Percentiles rank a stretch among this genome's conserved stretches.
These are phyloP conservation scores for Saccharomyces cerevisiae DNA, from an alignment of 805 yeast genomes.

Conservation along the genomic window DNA sequence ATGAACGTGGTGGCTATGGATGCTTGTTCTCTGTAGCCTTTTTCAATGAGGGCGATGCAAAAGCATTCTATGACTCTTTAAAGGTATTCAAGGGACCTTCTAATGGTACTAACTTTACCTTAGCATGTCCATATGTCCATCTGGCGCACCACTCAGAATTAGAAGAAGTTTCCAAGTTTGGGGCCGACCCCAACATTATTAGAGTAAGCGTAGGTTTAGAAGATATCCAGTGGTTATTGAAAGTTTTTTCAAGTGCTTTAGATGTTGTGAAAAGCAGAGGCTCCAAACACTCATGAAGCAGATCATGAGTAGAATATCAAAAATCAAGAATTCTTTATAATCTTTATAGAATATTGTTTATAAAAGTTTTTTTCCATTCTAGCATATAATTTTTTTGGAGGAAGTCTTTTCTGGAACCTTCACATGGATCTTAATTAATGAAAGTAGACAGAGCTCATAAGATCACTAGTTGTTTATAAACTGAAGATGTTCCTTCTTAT, in stretches of 20 bases:
- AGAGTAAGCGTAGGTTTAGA: slow-evolving; percentile 78
- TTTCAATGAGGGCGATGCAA: slow-evolving; percentile 5
- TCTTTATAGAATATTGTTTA: neutral
- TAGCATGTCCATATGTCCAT: slow-evolving; percentile 78
- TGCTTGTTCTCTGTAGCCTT: slow-evolving; percentile 8
- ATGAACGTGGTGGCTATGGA: slow-evolving; percentile 9
- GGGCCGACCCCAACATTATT: slow-evolving; percentile 65
- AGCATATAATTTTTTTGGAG: neutral
- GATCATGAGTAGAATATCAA: neutral
- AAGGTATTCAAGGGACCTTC: slow-evolving; percentile 61
- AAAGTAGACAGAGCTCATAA: too few relatives aligned
- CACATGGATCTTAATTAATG: neutral
- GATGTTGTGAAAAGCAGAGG: slow-evolving; percentile 27
- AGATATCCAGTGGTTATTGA: slow-evolving; percentile 47
- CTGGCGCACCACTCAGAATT: slow-evolving; percentile 76
- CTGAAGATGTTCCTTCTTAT: too few relatives aligned
- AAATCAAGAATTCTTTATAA: neutral
- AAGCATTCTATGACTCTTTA: slow-evolving; percentile 6
- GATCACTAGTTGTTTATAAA: too few relatives aligned
- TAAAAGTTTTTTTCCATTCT: neutral
- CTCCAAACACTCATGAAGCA: neutral
- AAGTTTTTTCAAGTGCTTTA: slow-evolving; percentile 41
- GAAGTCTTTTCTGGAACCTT: neutral
- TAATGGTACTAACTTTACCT: slow-evolving; percentile 78
- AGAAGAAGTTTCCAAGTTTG: slow-evolving; percentile 71